Base-by-base conservation (phyloP, 2,329 filamentous ascomycete genomes). In the Alternaria brassicicola region DNA sequence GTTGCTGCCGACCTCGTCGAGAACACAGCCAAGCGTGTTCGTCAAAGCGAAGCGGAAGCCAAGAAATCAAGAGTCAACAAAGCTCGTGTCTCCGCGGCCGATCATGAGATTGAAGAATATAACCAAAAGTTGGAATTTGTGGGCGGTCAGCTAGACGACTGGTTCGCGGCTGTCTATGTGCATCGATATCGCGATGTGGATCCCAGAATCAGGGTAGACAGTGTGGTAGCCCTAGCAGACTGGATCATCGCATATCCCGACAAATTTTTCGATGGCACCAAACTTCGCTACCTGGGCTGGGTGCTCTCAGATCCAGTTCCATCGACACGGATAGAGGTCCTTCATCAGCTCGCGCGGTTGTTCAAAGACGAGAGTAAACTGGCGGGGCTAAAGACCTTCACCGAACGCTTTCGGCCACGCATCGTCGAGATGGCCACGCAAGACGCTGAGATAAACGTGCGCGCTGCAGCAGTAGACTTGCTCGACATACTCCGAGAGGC, bases 121-220 rank as follows among this genome's bases (percentile, higher is more conserved):
- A 88, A 89, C 63, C 81, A 86, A 61, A 89, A 88, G 71, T 84
- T 91, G 31, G 88, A 91, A 58, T 81, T 84, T 12, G 86, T 92
- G 52, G 88, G 91, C 63, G 84, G 85, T 28, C 84, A 89, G 59
- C 88, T 98, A 57, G 89, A 89, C 65, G 92, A 96, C 65, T 92
- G 93, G 69, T 96, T 98, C 72, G 91, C 97, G 67, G 91, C 91
- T 2, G 89, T 98, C 45, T 99, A 97, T 74, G 90, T 97, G 28
- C 94, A 99, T 78, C 89, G 95, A 46, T 99, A 98, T 77, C 91
- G 95, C 61, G 95, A 99, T 74, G 87, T 97, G 28, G 95, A 99
- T 71, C 87, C 92, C 6, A 91, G 87, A 68, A 96, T 99, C 65
- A 87, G 95, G 52, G 88, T 89, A 0, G 94, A 97, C 71, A 97